Percentiles rank a stretch among this genome's conserved stretches.
These are phyloP conservation scores for Coccomyxa sp. DNA, from an alignment of 139 green algal species.

Conservation along the genomic window DNA sequence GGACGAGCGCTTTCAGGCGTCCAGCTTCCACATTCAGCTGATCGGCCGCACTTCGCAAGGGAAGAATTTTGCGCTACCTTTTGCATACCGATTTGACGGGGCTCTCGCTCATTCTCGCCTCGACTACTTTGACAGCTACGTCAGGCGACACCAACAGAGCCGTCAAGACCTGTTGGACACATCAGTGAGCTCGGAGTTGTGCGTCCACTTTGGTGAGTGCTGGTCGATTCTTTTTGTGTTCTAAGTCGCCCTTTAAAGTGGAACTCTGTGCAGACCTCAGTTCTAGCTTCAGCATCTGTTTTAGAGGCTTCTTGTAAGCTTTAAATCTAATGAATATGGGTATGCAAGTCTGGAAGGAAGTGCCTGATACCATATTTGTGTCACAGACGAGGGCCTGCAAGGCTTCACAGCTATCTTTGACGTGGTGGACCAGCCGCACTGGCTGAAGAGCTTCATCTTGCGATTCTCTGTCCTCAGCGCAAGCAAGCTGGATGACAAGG, in stretches of 20 bases:
- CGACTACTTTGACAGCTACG: not conserved
- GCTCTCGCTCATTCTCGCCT: not conserved
- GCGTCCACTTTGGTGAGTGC: not conserved
- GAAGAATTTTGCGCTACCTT: slow-evolving; percentile 4
- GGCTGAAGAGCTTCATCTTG: slow-evolving; percentile 10
- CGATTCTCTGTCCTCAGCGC: not conserved
- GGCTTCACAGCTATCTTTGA: slow-evolving; percentile 3
- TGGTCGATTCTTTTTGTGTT: too few relatives aligned
- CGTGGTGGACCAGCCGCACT: not conserved
- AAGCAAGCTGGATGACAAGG: not conserved
- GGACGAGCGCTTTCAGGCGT: not conserved
- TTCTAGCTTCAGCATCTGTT: not conserved
- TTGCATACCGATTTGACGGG: not conserved
- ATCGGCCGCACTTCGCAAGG: not conserved
- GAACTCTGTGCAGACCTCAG: too few relatives aligned
- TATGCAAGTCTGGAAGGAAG: too few relatives aligned
- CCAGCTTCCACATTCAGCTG: not conserved
- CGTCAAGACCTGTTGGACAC: not conserved
- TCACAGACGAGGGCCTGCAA: slow-evolving; percentile 5
- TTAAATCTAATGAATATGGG: too few relatives aligned
- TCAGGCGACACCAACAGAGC: not conserved
- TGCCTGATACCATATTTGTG: too few relatives aligned
- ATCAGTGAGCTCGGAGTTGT: not conserved
- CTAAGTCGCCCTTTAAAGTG: not conserved
- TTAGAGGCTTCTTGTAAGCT: not conserved